A percentile compares a stretch with the other conserved stretches of the same genome.
Conservation (phyloP, 176 grass and related monocot species). For the Carex kokanica region DNA sequence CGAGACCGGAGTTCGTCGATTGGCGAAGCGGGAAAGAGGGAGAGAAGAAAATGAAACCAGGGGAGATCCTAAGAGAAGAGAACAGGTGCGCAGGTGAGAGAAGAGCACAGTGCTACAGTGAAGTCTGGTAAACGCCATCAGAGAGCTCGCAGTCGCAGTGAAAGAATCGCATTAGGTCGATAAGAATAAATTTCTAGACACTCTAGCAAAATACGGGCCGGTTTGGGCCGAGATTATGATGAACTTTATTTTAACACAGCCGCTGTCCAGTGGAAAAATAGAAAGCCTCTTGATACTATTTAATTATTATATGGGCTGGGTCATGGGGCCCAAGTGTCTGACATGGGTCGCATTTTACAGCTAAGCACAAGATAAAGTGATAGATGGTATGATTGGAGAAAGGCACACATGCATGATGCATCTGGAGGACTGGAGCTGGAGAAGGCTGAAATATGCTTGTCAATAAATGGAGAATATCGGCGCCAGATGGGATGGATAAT, state of each 20-base stretch:
- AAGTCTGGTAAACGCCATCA: constrained; percentile 50
- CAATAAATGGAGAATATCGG: neutral
- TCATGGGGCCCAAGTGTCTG: neutral
- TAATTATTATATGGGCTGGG: neutral
- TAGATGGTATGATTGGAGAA: neutral
- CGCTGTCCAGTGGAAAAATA: neutral
- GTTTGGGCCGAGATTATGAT: neutral
- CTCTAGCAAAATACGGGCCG: neutral
- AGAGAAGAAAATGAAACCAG: constrained; percentile 17
- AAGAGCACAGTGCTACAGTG: constrained; percentile 8
- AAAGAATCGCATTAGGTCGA: neutral
- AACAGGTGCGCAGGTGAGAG: neutral
- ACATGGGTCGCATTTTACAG: neutral
- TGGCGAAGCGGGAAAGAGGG: neutral
- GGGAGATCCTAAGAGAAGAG: constrained; percentile 28
- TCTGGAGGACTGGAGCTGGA: neutral
- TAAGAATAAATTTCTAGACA: neutral
- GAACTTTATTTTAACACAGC: no score
- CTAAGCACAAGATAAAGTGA: neutral
- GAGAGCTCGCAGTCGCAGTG: neutral
- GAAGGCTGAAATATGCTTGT: constrained; percentile 13
- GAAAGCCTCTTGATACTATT: neutral
- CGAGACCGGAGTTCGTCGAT: constrained; percentile 3
- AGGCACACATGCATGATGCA: neutral
- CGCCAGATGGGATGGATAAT: constrained; percentile 7